Percentiles rank a stretch among this genome's conserved stretches.
Conservation (phyloP, 2,329 filamentous ascomycete species). For the Penicillium sp. region DNA sequence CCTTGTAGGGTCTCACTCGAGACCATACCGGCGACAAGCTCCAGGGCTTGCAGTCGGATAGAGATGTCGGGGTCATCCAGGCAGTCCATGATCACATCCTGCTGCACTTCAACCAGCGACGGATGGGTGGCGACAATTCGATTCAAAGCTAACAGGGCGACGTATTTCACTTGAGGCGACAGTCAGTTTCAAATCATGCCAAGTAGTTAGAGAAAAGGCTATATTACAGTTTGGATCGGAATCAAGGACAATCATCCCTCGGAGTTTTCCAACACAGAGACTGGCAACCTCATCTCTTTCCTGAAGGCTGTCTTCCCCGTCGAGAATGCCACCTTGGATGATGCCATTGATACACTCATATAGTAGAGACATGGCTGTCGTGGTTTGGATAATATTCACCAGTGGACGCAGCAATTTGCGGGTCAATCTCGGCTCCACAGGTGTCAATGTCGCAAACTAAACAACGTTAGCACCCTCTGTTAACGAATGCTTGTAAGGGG, state of each 20-base stretch:
- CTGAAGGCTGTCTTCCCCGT: conserved; percentile 68
- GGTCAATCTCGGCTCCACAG: conserved; percentile 82
- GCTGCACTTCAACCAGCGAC: conserved; percentile 80
- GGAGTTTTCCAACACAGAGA: conserved; percentile 84
- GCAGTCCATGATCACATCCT: conserved; percentile 93
- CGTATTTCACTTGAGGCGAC: conserved; percentile 73
- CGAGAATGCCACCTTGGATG: conserved; percentile 90
- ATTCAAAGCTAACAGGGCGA: conserved; percentile 89
- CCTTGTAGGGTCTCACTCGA: conserved; percentile 75
- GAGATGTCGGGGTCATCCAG: conserved; percentile 95
- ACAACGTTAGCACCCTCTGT: background rate
- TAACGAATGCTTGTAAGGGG: background rate
- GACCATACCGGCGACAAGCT: conserved; percentile 91
- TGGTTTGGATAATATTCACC: conserved; percentile 88
- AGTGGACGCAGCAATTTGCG: conserved; percentile 86
- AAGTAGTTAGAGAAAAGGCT: conserved; percentile 13
- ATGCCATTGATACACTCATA: conserved; percentile 99
- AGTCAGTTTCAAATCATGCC: conserved; percentile 5
- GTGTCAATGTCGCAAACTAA: conserved; percentile 89
- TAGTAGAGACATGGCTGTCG: conserved; percentile 92
- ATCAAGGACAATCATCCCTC: conserved; percentile 89
- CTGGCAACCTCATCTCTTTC: conserved; percentile 88
- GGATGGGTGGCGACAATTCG: conserved; percentile 88
- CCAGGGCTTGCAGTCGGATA: conserved; percentile 85
- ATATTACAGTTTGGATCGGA: conserved; percentile 82